These are phyloP conservation scores for Ganoderma sinense DNA, from an alignment of 1,284 basidiomycete species.

Conservation along the genomic window DNA sequence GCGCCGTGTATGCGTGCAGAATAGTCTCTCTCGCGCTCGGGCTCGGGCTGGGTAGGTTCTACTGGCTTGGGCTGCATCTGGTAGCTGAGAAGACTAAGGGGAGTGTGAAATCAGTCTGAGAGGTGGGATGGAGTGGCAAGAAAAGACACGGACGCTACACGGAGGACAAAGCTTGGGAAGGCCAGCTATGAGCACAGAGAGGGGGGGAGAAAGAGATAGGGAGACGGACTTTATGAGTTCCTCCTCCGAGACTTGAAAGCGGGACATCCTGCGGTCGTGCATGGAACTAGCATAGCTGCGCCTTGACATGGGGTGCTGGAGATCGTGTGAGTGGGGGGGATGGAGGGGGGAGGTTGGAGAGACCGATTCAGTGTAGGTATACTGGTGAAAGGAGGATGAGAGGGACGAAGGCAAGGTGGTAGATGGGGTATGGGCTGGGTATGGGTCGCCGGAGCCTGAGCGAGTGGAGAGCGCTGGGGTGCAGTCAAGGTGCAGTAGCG, in stretches of 20 bases:
- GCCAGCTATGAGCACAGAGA: slow-evolving; percentile 14
- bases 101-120: slow-evolving; percentile 19
- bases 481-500: not conserved
- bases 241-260: slow-evolving; percentile 79
- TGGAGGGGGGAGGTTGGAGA: not conserved
- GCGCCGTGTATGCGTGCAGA: slow-evolving; percentile 72
- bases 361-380: not conserved
- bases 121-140: slow-evolving; percentile 10
- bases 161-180: slow-evolving; percentile 70
- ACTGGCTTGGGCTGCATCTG: slow-evolving; percentile 70
- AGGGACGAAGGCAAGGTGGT: not conserved
- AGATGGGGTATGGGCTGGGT: not conserved
- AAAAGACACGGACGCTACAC: slow-evolving; percentile 70
- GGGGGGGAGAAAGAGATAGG: slow-evolving; percentile 15
- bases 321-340: not conserved
- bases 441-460: not conserved
- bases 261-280: slow-evolving; percentile 74
- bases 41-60: slow-evolving; percentile 45
- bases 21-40: slow-evolving; percentile 65
- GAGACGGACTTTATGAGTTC: slow-evolving; percentile 79
- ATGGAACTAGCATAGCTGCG: slow-evolving; percentile 72
- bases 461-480: not conserved
- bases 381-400: slow-evolving; percentile 12
- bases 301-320: slow-evolving; percentile 55
- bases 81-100: slow-evolving; percentile 68